Evolutionary conservation across 192 early-diverging fungal species (phyloP).

Genomic region (Podochytrium sp.): DNA sequence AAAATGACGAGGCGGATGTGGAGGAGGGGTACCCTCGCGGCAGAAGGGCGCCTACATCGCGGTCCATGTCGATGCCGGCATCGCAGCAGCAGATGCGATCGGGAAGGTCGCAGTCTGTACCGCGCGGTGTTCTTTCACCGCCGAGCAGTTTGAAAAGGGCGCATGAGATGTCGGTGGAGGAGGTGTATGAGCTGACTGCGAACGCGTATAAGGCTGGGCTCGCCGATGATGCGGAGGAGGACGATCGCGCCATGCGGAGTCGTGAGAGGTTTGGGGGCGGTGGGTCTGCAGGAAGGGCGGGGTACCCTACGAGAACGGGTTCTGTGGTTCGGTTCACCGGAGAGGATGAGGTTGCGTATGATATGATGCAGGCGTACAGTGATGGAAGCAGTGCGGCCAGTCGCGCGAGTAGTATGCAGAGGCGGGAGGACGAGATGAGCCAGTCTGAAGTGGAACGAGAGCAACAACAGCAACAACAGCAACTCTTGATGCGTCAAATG

Average conservation of each 20-base stretch:
- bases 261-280: background rate
- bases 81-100: background rate
- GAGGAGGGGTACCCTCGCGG: background rate
- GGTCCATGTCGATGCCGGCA: background rate
- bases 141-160: background rate
- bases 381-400: constrained; percentile 25
- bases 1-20: too few relatives aligned
- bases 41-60: too few relatives aligned
- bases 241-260: background rate
- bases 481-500: background rate
- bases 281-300: background rate
- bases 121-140: too few relatives aligned
- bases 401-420: background rate
- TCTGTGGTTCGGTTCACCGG: constrained; percentile 20
- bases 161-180: background rate
- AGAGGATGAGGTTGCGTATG: constrained; percentile 28
- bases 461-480: background rate
- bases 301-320: constrained; percentile 17
- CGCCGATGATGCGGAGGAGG: constrained; percentile 11
- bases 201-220: constrained; percentile 26
- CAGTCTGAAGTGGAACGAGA: too few relatives aligned
- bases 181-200: constrained; percentile 29
- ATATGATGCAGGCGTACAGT: background rate
- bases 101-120: background rate
- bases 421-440: too few relatives aligned